phyloP scores from a whole-genome alignment of 75 land plant species.

The Adiantum capillusveneris region DNA sequence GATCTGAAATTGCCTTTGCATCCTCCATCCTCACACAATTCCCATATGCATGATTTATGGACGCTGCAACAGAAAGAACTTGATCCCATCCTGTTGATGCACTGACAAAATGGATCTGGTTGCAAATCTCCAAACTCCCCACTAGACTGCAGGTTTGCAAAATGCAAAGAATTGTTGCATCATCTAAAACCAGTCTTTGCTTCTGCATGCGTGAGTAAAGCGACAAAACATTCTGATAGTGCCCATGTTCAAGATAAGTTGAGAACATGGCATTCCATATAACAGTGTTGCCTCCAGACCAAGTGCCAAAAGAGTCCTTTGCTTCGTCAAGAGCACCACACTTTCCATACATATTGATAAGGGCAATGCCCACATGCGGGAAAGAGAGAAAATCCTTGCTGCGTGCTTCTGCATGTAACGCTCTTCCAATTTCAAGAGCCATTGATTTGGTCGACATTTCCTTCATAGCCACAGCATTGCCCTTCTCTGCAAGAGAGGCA shows the following conservation, averaged over 20 bases:
- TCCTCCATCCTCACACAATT: neutral
- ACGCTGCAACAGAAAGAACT: neutral
- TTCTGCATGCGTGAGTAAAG: constrained; percentile 32
- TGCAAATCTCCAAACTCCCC: constrained; percentile 1
- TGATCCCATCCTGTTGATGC: neutral
- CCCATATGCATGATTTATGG: constrained; percentile 2
- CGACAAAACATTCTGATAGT: constrained; percentile 9
- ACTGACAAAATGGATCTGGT: neutral
- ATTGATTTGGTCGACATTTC: neutral
- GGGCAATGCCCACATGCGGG: neutral
- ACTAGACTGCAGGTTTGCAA: constrained; percentile 12
- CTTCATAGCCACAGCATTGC: neutral
- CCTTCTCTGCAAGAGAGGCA: constrained; percentile 1
- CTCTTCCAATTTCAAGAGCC: constrained; percentile 10
- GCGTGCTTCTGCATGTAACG: constrained; percentile 7
- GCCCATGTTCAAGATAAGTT: constrained; percentile 6
- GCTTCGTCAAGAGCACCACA: constrained; percentile 11
- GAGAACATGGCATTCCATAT: constrained; percentile 18
- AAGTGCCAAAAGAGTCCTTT: neutral
- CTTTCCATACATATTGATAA: constrained; percentile 14
- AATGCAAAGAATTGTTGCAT: constrained; percentile 12
- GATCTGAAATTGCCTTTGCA: neutral
- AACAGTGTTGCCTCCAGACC: neutral
- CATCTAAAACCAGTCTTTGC: constrained; percentile 23
- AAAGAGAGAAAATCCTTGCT: neutral